Evolutionary conservation across 257 asterid species (phyloP).

Genomic region (Plectranthus barbatus): DNA sequence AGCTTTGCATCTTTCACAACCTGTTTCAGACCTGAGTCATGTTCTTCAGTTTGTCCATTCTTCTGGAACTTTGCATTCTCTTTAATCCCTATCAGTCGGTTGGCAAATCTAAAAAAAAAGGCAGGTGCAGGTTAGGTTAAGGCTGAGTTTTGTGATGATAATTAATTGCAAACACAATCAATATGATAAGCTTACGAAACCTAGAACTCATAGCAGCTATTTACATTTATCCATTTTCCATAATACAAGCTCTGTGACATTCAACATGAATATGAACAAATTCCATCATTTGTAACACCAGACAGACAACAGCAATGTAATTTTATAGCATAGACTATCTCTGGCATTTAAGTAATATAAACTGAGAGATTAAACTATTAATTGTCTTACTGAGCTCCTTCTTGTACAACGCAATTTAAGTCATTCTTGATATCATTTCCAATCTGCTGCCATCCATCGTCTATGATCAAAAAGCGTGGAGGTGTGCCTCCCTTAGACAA

Average conservation of each 20-base stretch:
- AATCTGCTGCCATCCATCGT: slow-evolving; percentile 99
- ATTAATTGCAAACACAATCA: neutral
- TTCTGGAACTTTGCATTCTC: slow-evolving; percentile 76
- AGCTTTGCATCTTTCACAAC: slow-evolving; percentile 66
- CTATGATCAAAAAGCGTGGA: slow-evolving; percentile 89
- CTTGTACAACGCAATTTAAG: slow-evolving; percentile 65
- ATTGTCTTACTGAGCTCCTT: slow-evolving; percentile 66
- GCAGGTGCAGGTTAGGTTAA: neutral
- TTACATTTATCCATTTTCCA: neutral
- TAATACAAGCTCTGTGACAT: neutral
- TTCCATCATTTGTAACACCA: neutral
- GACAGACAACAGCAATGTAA: neutral
- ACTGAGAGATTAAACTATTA: neutral
- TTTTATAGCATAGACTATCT: neutral
- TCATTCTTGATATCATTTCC: slow-evolving; percentile 57
- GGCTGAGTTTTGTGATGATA: neutral
- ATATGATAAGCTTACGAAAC: neutral
- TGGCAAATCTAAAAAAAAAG: slow-evolving; percentile 59
- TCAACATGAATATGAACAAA: neutral
- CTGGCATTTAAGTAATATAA: neutral
- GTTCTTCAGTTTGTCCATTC: slow-evolving; percentile 31
- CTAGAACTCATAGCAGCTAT: neutral
- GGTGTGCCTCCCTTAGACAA: slow-evolving; percentile 83
- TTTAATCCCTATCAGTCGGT: slow-evolving; percentile 74
- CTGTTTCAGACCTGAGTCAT: slow-evolving; percentile 59